These are phyloP conservation scores for Fragaria vesca DNA, from an alignment of 306 rosid genomes.

Conservation along the genomic window DNA sequence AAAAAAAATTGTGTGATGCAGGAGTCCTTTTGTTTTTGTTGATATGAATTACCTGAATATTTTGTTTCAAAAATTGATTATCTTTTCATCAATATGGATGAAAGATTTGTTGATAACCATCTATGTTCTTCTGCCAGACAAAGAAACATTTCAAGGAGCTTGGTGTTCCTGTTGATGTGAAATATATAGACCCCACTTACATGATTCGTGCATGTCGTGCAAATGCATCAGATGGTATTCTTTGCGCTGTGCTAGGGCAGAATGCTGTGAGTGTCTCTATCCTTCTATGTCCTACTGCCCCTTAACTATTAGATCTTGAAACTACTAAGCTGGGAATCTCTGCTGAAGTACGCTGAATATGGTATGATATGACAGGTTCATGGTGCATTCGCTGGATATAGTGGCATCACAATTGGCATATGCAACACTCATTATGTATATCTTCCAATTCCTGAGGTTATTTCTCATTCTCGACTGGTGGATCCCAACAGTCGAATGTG, in stretches of 20 bases:
- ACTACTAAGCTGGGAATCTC: neutral
- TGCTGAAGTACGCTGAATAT: conserved; percentile 1
- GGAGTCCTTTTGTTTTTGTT: neutral
- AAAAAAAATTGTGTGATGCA: neutral
- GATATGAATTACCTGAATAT: neutral
- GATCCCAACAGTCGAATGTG: conserved; percentile 98
- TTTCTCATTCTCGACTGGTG: conserved; percentile 73
- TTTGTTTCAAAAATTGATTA: neutral
- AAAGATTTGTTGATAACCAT: neutral
- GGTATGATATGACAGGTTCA: conserved; percentile 66
- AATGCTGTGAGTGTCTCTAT: conserved; percentile 76
- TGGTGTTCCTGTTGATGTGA: conserved; percentile 81
- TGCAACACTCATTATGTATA: conserved; percentile 97
- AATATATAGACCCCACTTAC: conserved; percentile 95
- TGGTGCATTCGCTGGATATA: conserved; percentile 96
- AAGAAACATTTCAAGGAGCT: conserved; percentile 73
- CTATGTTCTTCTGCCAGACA: conserved; percentile 43
- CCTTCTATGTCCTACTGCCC: neutral
- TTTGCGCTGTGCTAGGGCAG: conserved; percentile 94
- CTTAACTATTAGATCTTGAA: neutral
- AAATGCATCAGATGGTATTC: conserved; percentile 97
- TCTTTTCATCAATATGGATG: neutral
- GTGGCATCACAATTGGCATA: conserved; percentile 89
- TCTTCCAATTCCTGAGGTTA: conserved; percentile 93
- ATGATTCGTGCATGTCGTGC: conserved; percentile 98